Conservation (phyloP, 2,329 filamentous ascomycete genomes). For the Epichloe glyceriae region DNA sequence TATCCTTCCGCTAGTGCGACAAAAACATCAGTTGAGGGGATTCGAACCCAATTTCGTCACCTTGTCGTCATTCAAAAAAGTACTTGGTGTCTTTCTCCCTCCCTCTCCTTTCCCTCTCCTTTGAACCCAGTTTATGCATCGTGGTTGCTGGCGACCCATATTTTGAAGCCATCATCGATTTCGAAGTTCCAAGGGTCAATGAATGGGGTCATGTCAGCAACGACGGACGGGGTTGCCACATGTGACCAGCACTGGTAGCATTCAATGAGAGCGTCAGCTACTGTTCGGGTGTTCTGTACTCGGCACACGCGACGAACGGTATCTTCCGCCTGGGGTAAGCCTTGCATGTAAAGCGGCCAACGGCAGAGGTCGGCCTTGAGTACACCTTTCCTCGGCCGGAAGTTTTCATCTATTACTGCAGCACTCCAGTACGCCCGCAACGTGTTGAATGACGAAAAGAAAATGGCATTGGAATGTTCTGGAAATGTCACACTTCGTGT, state of each 20-base stretch:
- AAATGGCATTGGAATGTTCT: no score
- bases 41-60: background rate
- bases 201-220: background rate
- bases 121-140: background rate
- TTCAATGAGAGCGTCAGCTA: background rate
- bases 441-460: no score
- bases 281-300: no score
- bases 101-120: background rate
- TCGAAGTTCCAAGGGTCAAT: background rate
- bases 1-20: background rate
- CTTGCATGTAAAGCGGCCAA: no score
- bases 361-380: no score
- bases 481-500: no score
- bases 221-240: background rate
- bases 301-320: no score
- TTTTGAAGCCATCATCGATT: conserved; percentile 2
- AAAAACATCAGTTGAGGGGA: background rate
- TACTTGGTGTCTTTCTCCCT: background rate
- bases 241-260: background rate
- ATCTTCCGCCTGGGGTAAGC: no score
- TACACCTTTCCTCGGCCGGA: no score
- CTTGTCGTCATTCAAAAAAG: background rate
- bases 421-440: no score
- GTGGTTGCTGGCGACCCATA: background rate
- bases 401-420: no score